These are phyloP conservation scores for Pistacia vera DNA, from an alignment of 345 rosid species.

Conservation along the genomic window DNA sequence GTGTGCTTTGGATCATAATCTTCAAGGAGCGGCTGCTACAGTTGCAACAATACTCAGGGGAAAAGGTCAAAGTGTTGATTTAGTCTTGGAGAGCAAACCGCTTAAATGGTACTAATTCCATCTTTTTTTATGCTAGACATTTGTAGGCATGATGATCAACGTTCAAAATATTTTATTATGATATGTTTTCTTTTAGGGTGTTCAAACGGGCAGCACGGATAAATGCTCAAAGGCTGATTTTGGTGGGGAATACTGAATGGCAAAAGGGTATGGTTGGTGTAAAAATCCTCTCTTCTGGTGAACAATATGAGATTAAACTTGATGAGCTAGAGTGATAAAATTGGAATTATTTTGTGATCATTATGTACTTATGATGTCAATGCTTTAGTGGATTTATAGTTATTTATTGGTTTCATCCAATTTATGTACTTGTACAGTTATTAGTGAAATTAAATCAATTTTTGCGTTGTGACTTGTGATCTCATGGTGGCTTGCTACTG, in stretches of 20 bases:
- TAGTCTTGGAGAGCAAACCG: slow-evolving; percentile 86
- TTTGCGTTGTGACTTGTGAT: not conserved
- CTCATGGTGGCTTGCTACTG: not conserved
- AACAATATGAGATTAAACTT: slow-evolving; percentile 77
- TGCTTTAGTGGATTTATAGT: not conserved
- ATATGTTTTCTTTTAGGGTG: slow-evolving; percentile 51
- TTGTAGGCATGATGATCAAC: not conserved
- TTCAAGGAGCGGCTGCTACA: slow-evolving; percentile 78
- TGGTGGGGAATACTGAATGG: slow-evolving; percentile 86
- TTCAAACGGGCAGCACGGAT: slow-evolving; percentile 85
- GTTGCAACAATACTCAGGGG: slow-evolving; percentile 77
- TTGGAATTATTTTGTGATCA: not conserved
- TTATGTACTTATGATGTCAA: not conserved
- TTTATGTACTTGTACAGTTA: not conserved
- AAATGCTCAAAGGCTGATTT: slow-evolving; percentile 73
- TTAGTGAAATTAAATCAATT: not conserved
- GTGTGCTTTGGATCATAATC: slow-evolving; percentile 76
- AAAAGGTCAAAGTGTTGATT: slow-evolving; percentile 82
- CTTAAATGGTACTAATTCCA: slow-evolving; percentile 61
- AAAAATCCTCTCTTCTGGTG: slow-evolving; percentile 72
- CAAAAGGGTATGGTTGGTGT: slow-evolving; percentile 79
- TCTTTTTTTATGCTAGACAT: not conserved
- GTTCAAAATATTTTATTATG: not conserved
- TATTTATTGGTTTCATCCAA: not conserved
- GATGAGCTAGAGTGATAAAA: slow-evolving; percentile 53